phyloP scores from a whole-genome alignment of 768 basidiomycete species.

The Hygrocybe punicea region DNA sequence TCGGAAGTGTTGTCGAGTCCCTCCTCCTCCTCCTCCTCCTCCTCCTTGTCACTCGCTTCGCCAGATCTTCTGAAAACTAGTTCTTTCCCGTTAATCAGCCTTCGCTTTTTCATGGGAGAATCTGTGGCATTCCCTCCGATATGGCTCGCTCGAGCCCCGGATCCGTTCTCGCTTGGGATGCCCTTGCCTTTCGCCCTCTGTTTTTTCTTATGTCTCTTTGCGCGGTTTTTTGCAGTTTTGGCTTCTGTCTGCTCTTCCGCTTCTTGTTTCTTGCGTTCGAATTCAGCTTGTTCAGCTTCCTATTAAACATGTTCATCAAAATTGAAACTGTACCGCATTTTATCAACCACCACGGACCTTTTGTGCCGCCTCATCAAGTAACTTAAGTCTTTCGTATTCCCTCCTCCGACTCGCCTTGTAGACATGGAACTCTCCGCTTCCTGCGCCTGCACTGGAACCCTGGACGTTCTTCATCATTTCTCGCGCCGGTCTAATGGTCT shows the following conservation, averaged over 20 bases:
- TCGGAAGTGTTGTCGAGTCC: constrained; percentile 18
- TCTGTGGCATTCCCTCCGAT: constrained; percentile 28
- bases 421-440: constrained; percentile 97
- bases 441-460: constrained; percentile 95
- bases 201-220: constrained; percentile 92
- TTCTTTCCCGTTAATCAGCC: constrained; percentile 75
- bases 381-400: constrained; percentile 91
- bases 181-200: constrained; percentile 53
- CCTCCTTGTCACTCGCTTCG: constrained; percentile 39
- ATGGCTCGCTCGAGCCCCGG: constrained; percentile 17
- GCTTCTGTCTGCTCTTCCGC: constrained; percentile 70
- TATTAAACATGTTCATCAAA: constrained; percentile 25
- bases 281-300: constrained; percentile 72
- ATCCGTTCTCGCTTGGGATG: constrained; percentile 23
- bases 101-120: constrained; percentile 69
- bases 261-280: constrained; percentile 68
- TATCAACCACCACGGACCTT: constrained; percentile 50
- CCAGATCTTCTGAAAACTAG: constrained; percentile 51
- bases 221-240: constrained; percentile 94
- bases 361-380: constrained; percentile 78
- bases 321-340: constrained; percentile 1
- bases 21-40: constrained; percentile 34
- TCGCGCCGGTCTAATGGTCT: constrained; percentile 71
- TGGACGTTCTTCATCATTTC: constrained; percentile 99
- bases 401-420: constrained; percentile 93